Evolutionary conservation across 768 basidiomycete genomes (phyloP), one percentile per base, ranked within the genome.

Genomic region (Trametes cinnabarina): DNA sequence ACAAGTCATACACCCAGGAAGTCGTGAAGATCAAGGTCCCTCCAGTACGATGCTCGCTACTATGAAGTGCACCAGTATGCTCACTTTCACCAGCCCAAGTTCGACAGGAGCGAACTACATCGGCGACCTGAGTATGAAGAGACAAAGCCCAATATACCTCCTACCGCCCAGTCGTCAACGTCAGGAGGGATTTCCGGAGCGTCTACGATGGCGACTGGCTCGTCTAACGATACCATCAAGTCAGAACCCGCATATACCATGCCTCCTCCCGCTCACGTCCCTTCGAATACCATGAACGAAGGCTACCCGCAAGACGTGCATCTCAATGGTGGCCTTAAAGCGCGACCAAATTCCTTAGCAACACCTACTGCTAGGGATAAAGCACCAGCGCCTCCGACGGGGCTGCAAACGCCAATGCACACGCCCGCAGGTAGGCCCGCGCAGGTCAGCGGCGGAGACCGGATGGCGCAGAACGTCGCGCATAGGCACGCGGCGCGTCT

Each of bases 11-110:
- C 71, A 82, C 90, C 0, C 81, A 87, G 47, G 90, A 95, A 68
- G 78, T 99, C 9, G 75, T 82, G 39, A 96, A 95, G 74, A 87
- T 98, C 63, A 96, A 92, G 69, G 85, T 92, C 0, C 81, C 82
- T 28, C 84, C 85, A 3, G 94, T 96, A 66, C 9, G 54, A n/a
- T n/a, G n/a, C n/a, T n/a, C n/a, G n/a, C n/a, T n/a, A n/a, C n/a
- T n/a, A n/a, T n/a, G n/a, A n/a, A n/a, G n/a, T n/a, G n/a, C n/a
- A n/a, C n/a, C n/a, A n/a, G n/a, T n/a, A n/a, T n/a, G n/a, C n/a
- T n/a, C n/a, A n/a, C 34, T 39, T 5, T 25, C 14, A 4, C 11
- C 43, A 90, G 87, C 76, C 78, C 11, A 92, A 87, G 68, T 82
- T 93, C 57, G 83, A 92, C 64, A 77, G 80, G 59, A 75, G 69